Percentiles rank a stretch among this genome's conserved stretches.
phyloP scores from a whole-genome alignment of 805 yeast species.

The Pichia insulana region DNA sequence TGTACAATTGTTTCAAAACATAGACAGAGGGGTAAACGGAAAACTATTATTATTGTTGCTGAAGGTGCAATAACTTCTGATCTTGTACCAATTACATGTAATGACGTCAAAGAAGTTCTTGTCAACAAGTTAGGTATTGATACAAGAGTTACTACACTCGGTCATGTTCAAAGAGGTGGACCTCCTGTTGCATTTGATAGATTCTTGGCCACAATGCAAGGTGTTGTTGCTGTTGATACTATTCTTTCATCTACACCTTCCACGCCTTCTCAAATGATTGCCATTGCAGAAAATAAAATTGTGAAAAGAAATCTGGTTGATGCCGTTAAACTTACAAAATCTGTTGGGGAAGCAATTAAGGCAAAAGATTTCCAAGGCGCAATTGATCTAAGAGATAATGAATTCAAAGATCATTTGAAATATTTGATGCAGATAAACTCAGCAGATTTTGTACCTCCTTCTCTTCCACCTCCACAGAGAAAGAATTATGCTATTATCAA shows the following conservation, averaged over 20 bases:
- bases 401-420: conserved; percentile 53
- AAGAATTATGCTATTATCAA: conserved; percentile 62
- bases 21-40: conserved; percentile 64
- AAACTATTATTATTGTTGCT: conserved; percentile 72
- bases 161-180: conserved; percentile 82
- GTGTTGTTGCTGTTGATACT: conserved; percentile 75
- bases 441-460: conserved; percentile 59
- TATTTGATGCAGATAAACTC: conserved; percentile 60
- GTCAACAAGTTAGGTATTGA: conserved; percentile 58
- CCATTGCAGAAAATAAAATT: conserved; percentile 61
- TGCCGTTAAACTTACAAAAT: conserved; percentile 62
- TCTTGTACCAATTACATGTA: conserved; percentile 56
- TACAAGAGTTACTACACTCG: conserved; percentile 68
- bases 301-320: conserved; percentile 61
- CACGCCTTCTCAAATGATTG: conserved; percentile 75
- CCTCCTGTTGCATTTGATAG: conserved; percentile 71
- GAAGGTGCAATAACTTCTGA: conserved; percentile 76
- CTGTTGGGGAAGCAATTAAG: conserved; percentile 63
- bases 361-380: conserved; percentile 61
- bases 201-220: conserved; percentile 66
- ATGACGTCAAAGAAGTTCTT: conserved; percentile 56
- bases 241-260: conserved; percentile 59
- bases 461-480: conserved; percentile 43
- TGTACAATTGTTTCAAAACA: conserved; percentile 55
- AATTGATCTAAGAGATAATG: conserved; percentile 61